Evolutionary conservation across 768 basidiomycete species (phyloP), one percentile per base, ranked within the genome.

Genomic region (Auriculariales sp.): DNA sequence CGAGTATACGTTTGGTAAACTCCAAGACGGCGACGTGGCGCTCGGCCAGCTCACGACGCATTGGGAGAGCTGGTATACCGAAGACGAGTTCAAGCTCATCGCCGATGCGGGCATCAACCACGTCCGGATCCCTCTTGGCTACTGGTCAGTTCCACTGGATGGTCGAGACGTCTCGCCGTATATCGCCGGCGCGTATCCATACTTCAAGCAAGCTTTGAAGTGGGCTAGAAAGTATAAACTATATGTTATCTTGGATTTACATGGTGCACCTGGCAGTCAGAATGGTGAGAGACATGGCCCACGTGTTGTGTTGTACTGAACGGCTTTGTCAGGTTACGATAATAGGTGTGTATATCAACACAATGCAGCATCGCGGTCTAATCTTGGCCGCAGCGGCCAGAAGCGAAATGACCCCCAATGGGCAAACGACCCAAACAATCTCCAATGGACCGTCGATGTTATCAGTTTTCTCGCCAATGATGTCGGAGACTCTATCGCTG

Each of bases 51-150:
- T 82, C 28, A 59, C 68, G 52, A 63, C 69, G 14, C 79, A 81
- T 54, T 82, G 79, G 79, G 59, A 70, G 27, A 77, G 76, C 22
- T 57, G 54, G 55, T 51, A 51, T 49, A 53, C 49, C 15, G 80
- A 83, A 57, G 72, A 75, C 30, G 83, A 86, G 57, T 85, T 86
- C 56, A 60, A 60, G 12, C 76, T 72, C 17, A 85, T 86, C 48
- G 68, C 63, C 15, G 74, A 71, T 7, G 82, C 82, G 27, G 81
- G 82, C 0, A 66, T 86, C 44, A 84, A 78, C 54, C 81, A 83
- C 59, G 79, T 83, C 48, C 75, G 82, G 79, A 79, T 86, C 57
- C 82, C 82, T 4, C 52, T 83, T 4, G 82, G 81, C 7, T 86
- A 79, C 60, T 86, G 83, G 83, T 80, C 81, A n/a, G 73, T 84